Base-by-base conservation (phyloP, 768 basidiomycete genomes). In the Suillus ampliporus region DNA sequence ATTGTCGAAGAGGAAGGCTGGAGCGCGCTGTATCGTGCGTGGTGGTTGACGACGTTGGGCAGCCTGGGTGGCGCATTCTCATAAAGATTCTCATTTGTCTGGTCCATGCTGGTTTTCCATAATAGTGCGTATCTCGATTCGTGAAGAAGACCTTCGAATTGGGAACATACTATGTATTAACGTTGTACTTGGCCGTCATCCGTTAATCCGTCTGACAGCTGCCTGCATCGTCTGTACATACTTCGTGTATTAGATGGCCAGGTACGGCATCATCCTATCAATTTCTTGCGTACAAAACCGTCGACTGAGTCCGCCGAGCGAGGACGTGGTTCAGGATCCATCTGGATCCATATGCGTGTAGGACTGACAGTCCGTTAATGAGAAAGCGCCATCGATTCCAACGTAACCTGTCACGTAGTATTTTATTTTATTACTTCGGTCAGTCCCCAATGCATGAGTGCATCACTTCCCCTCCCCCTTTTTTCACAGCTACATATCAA, bases 1-100 rank as follows among this genome's bases (percentile, higher is more conserved):
- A 92, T 94, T 38, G 71, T 90, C 14, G 82, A 89, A 38, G 93
- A 95, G 74, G 94, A 95, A 72, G 94, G 94, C 1, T 84, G 83
- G 77, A 72, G 74, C 66, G 83, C 90, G 0, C 73, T 95, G 59
- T 93, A 91, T 71, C 88, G 92, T 38, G 93, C 89, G 5, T 94
- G 92, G 92, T 94, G 92, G 93, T 71, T 93, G 56, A 92, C 90
- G 5, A 78, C 90, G 73, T 67, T 92, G 44, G 89, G 86, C 34
- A 84, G 84, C 44, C 72, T 89, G 38, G 77, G 72, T 54, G 88
- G 85, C 64, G 84, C 86, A 56, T 72, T 79, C 28, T 75, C 80
- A 37, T 76, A 68, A 66, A 67, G 28, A 51, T 40, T 40, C 23
- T 56, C 59, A 10, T 34, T 23, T 15, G 21, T 44, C 23, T 28